Evolutionary conservation across 1,139 yeast species (phyloP), one percentile per base, ranked within the genome.

Genomic region (Kluyveromyces marxianus): DNA sequence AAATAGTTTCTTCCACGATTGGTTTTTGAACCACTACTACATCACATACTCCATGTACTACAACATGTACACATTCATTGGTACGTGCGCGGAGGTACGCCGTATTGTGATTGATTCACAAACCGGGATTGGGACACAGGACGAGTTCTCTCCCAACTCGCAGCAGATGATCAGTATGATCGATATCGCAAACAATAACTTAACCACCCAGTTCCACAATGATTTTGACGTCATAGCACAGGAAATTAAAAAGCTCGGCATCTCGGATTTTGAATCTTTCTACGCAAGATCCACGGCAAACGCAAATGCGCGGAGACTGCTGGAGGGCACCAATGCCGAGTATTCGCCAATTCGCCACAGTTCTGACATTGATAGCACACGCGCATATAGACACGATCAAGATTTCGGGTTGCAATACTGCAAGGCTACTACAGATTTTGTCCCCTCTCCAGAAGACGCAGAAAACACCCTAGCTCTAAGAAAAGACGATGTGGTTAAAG

Each of bases 1-100:
- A 21, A 28, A 41, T 6, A 33, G 37, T 2, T 49, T 55, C 35
- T 42, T 55, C 39, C 34, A 42, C 14, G 44, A 47, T 29, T 57
- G 60, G 60, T 54, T 53, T 28, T 44, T 46, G 24, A 43, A 46
- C 35, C 56, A 50, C 48, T 54, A 51, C 31, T 53, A 46, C 45
- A 52, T 55, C 29, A 48, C 50, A 4, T 47, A 51, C 27, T 49
- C 59, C 25, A 47, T 57, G 25, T 47, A 54, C 10, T 53, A 53
- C 39, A 54, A 51, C 14, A 40, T 57, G 40, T 47, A 54, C 39
- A 49, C 49, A 27, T 54, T 50, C 45, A 48, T 50, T 35, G 47
- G 50, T 37, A 48, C 42, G 31, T 51, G 55, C 31, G 50, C 54
- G 6, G 58, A 55, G 42, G 47, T 51, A 28, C 50, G 51, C 21